These are phyloP conservation scores for Suhomyces taliae DNA, from an alignment of 1,139 yeast species.

Conservation along the genomic window DNA sequence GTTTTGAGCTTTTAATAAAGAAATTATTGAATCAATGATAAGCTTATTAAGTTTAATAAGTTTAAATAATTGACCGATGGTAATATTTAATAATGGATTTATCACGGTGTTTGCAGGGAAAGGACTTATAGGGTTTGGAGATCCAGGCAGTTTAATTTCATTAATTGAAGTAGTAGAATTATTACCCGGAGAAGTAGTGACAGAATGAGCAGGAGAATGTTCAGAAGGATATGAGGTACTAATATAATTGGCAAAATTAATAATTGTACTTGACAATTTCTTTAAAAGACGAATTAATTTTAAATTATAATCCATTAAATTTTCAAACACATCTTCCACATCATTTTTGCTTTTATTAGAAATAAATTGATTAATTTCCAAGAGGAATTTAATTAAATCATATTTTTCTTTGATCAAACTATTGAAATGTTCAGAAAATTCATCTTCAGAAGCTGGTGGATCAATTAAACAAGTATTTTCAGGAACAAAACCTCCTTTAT, in stretches of 20 bases:
- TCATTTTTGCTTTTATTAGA: slow-evolving; percentile 30
- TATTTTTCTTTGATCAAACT: slow-evolving; percentile 28
- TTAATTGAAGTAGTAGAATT: slow-evolving; percentile 5
- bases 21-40: slow-evolving; percentile 33
- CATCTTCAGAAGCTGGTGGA: slow-evolving; percentile 3
- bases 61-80: slow-evolving; percentile 36
- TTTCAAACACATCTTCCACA: slow-evolving; percentile 48
- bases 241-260: slow-evolving; percentile 26
- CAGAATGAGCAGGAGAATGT: slow-evolving; percentile 4
- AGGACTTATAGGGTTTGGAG: slow-evolving; percentile 16
- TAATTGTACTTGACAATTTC: slow-evolving; percentile 38
- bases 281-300: slow-evolving; percentile 47
- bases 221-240: slow-evolving; percentile 11
- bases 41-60: slow-evolving; percentile 38
- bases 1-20: slow-evolving; percentile 14
- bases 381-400: slow-evolving; percentile 31
- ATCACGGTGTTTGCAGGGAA: slow-evolving; percentile 25
- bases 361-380: slow-evolving; percentile 26
- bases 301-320: slow-evolving; percentile 46
- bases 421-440: slow-evolving; percentile 20
- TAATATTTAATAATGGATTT: slow-evolving; percentile 38
- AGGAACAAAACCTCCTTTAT: background rate
- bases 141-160: slow-evolving; percentile 4
- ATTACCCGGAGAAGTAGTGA: slow-evolving; percentile 4
- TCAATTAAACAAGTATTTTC: background rate